Evolutionary conservation across 2,329 filamentous ascomycete species (phyloP), one percentile per base, ranked within the genome.

Genomic region (Hawksworthiomyces lignivorus): DNA sequence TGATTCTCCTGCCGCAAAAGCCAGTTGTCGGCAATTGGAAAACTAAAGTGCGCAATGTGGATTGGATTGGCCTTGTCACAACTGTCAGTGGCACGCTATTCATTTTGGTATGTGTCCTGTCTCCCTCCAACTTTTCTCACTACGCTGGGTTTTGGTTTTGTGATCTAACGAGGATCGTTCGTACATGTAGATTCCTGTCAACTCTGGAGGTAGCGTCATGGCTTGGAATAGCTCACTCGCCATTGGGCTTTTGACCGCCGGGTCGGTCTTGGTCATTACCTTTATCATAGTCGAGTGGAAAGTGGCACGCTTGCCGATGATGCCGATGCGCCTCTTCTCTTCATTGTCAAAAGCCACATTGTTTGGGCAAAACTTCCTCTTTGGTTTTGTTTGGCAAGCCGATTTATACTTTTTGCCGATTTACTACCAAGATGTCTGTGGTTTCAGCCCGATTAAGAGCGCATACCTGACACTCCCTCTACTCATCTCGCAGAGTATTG

Each of bases 21-120:
- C 39, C 30, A 14, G 31, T 42, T 9, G 45, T 66, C 69, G 3
- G 63, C 61, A 1, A 70, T 67, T 39, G 62, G 65, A 29, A 59
- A 64, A 63, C 69, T 35, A 74, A 70, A 34, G 49, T 75, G 18
- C 59, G 58, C 24, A 72, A 71, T 31, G 74, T 82, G 39, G 77
- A 82, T 52, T 77, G 70, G 48, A 68, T 61, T 18, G 78, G 77
- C 1, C 62, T 76, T 1, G 45, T 77, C 10, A 64, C 68, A 2
- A 72, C 69, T 3, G 72, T 72, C 0, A 57, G 69, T 14, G 75
- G 68, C 0, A 70, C 79, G 20, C 68, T 81, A 10, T 65, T 80
- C 14, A 50, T 82, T 4, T 62, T 82, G 18, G 77, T 82, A 35
- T 77, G 78, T 0, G 69, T 82, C 10, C 80, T 76, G 4, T 75